Evolutionary conservation across 2,329 filamentous ascomycete genomes (phyloP).

Genomic region (Cladosporium colombiae): DNA sequence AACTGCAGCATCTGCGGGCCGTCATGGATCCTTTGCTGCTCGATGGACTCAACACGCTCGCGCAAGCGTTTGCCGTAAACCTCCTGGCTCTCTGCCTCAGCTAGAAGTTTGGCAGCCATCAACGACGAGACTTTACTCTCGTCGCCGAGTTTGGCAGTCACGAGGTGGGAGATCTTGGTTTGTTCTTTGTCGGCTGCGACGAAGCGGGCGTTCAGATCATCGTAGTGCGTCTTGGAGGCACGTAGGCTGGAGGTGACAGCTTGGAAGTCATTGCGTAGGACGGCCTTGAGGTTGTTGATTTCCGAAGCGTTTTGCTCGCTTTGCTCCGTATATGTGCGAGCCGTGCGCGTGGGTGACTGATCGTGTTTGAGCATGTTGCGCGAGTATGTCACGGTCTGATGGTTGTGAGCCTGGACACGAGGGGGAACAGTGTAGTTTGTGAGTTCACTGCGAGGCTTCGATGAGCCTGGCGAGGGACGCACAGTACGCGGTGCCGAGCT

Average conservation of each 20-base stretch:
- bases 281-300: neutral
- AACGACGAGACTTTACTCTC: neutral
- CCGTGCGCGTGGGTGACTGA: neutral
- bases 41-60: neutral
- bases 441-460: neutral
- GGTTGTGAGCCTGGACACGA: neutral
- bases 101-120: neutral
- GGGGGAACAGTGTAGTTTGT: neutral
- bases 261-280: neutral
- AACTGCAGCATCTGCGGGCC: neutral
- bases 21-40: neutral
- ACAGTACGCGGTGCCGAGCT: neutral
- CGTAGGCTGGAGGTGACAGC: neutral
- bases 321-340: neutral
- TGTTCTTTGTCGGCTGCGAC: neutral
- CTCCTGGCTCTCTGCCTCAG: conserved; percentile 8
- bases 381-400: neutral
- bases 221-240: neutral
- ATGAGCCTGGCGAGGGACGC: neutral
- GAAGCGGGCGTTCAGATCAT: neutral
- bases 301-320: neutral
- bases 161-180: neutral
- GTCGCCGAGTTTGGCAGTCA: neutral
- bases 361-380: neutral
- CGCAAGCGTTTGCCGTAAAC: neutral